phyloP scores from a whole-genome alignment of 495 filamentous ascomycete genomes.

The Lepraria neglecta region DNA sequence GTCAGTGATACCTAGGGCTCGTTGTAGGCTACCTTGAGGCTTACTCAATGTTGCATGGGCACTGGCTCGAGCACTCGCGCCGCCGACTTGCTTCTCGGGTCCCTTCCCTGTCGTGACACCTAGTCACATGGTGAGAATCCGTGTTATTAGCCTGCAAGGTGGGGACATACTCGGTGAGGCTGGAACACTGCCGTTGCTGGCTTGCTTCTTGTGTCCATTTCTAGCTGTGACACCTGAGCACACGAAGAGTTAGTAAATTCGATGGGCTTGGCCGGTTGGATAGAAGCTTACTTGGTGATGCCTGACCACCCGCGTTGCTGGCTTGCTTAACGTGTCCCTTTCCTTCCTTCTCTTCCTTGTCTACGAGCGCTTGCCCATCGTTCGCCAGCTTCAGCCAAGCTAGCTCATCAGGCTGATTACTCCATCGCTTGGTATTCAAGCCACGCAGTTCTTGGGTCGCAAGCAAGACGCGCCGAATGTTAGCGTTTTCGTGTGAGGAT shows the following conservation, averaged over 20 bases:
- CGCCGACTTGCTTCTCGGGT: no score
- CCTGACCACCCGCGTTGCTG: neutral
- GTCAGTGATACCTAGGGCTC: neutral
- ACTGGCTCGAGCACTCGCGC: no score
- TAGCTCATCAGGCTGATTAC: conserved; percentile 4
- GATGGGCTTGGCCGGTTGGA: neutral
- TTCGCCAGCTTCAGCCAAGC: conserved; percentile 13
- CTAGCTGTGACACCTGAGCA: neutral
- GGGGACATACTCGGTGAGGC: neutral
- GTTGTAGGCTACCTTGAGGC: neutral
- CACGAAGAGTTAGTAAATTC: neutral
- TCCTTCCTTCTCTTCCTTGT: neutral
- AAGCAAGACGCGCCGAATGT: neutral
- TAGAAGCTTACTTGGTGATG: neutral
- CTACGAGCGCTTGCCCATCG: neutral
- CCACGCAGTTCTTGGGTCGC: conserved; percentile 5
- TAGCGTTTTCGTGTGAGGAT: neutral
- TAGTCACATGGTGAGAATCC: neutral
- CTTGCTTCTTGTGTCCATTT: neutral
- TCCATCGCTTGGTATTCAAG: conserved; percentile 2
- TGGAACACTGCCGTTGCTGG: neutral
- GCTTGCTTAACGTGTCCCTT: neutral
- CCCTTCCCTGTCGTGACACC: neutral
- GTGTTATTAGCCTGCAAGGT: no score
- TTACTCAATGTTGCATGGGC: no score